Base-by-base conservation (phyloP, 1,284 basidiomycete genomes). In the Puccinia horiana region DNA sequence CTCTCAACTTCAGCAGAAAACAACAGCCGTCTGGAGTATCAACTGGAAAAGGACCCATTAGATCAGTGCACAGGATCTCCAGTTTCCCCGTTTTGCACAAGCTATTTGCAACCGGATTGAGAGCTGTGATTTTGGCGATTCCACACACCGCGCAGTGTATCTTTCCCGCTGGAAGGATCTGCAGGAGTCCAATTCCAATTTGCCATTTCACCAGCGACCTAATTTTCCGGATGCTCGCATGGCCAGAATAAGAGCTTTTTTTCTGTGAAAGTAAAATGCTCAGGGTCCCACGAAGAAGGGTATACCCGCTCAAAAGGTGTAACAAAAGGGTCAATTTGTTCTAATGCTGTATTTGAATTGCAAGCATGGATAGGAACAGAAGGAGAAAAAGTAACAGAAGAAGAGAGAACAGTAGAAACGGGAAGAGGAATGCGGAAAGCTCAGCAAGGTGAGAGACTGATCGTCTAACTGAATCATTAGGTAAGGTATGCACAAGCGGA, bases 1-100 rank as follows among this genome's bases (percentile, higher is more conserved):
- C 49, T 63, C 49, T 32, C 0, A 76, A 23, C 2, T n/a, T 61
- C 4, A 76, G 54, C 9, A 49, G 18, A 63, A 63, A 76, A 3
- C n/a, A 12, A 3, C 75, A 29, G 5, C 35, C 35, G 42, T 61
- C 29, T 18, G 37, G 35, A 4, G 75, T 32, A 14, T 29, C 47
- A 56, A 67, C 32, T 5, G 63, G 63, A 32, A 67, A 67, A 37
- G 63, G 32, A 3, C 63, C 63, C 67, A 70, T 70, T 32, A 70
- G 47, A 70, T 70, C 40, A 12, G 35, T 32, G 23, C 23, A 26
- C 23, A 70, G 11, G 29, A 70, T 70, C 12, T 70, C 67, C 8
- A 42, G 67, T 20, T 44, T 42, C 6, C 16, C 58, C 32, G 58
- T 9, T 26, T 26, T 32, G 16, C 32, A 18, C 9, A 18, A 32